Evolutionary conservation across 2,329 filamentous ascomycete species (phyloP).

Genomic region (Exophiala sideris): DNA sequence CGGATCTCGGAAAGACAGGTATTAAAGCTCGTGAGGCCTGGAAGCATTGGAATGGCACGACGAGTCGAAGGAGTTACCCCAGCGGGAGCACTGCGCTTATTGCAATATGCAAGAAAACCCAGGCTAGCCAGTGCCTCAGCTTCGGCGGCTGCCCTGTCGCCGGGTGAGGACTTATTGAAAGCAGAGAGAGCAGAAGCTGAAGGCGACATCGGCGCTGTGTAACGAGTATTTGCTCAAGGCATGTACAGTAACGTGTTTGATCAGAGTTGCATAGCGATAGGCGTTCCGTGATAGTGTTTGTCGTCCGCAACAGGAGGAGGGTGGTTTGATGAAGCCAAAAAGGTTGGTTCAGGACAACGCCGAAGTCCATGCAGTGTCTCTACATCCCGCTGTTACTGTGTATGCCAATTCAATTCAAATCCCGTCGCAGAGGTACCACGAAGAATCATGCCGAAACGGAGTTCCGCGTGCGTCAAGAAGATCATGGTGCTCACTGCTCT

Average conservation of each 20-base stretch:
- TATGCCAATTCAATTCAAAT: too few relatives aligned
- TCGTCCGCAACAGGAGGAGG: too few relatives aligned
- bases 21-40: conserved; percentile 68
- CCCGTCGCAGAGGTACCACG: too few relatives aligned
- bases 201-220: neutral
- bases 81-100: conserved; percentile 41
- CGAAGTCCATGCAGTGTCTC: too few relatives aligned
- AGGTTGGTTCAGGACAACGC: too few relatives aligned
- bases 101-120: conserved; percentile 41
- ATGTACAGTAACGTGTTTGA: neutral
- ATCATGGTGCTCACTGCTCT: too few relatives aligned
- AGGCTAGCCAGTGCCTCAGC: neutral
- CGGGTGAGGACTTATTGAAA: conserved; percentile 5
- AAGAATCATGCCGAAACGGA: too few relatives aligned
- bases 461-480: too few relatives aligned
- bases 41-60: conserved; percentile 83
- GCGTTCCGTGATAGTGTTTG: neutral
- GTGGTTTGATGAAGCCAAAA: too few relatives aligned
- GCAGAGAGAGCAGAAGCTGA: conserved; percentile 1
- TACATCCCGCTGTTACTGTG: too few relatives aligned
- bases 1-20: conserved; percentile 74
- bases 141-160: neutral
- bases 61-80: conserved; percentile 72
- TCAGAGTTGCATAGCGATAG: neutral
- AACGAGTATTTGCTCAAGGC: neutral